Base-by-base conservation (phyloP, 441 rosid genomes). In the Jatropha multifida region DNA sequence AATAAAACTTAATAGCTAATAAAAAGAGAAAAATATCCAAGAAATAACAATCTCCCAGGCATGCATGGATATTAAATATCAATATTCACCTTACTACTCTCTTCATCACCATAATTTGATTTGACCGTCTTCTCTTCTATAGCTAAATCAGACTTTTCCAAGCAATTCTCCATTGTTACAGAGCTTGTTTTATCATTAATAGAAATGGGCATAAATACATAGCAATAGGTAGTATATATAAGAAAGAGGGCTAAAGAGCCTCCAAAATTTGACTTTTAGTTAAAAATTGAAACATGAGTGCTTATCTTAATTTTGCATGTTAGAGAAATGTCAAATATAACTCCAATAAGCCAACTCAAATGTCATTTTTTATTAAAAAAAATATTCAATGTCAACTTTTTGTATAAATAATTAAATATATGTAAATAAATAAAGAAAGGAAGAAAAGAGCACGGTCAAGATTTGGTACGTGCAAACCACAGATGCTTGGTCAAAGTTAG, bases 271-370 rank as follows among this genome's bases (percentile, higher is more conserved):
- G 72, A 68, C 72, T 51, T 48, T 51, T 32, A 27, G 9, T 6
- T 6, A 8, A 26, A 51, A 51, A 68, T 51, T 49, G 44, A 68
- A 68, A 68, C 14, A 11, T 6, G 27, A 32, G 42, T 51, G 7
- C 58, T 14, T 68, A 49, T 51, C 44, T 68, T 51, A 5, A 17
- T 6, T 68, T 20, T 17, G 72, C 72, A 68, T 68, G 60, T 51
- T 51, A 68, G 4, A 68, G 72, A 68, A 68, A 68, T 68, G 60
- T 68, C 72, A 68, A 68, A 51, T 18, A 15, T 10, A 23, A 20
- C 69, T 66, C 60, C 23, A 32, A 68, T 23, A 37, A 68, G 60
- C 55, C 41, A 60, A 27, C 10, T 0, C 64, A 32, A 68, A 68
- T 10, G 68, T 40, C 68, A 40, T 51, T 26, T 49, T 17, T 15